Evolutionary conservation across 768 basidiomycete species (phyloP).

Genomic region (Pisolithus tinctorius): DNA sequence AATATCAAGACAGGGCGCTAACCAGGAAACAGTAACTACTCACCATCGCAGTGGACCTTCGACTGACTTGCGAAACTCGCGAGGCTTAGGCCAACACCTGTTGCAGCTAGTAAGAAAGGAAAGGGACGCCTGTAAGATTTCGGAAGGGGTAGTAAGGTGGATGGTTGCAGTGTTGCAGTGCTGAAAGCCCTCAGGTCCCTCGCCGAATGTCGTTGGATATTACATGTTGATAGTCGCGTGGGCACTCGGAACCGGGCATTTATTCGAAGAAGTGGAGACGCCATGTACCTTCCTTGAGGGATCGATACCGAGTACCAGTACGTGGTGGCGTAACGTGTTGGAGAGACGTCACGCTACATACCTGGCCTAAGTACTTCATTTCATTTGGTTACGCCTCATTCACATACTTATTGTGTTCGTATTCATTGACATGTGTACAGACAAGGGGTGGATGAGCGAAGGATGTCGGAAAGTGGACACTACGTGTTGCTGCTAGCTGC

Average conservation of each 20-base stretch:
- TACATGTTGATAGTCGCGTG: constrained; percentile 1
- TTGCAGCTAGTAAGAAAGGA: constrained; percentile 19
- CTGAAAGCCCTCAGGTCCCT: neutral
- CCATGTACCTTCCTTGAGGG: neutral
- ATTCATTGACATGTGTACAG: too few species aligned
- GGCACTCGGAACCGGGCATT: constrained; percentile 12
- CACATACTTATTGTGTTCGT: too few species aligned
- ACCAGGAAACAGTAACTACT: constrained; percentile 8
- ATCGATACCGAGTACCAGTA: neutral
- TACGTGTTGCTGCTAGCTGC: too few species aligned
- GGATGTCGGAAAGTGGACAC: too few species aligned
- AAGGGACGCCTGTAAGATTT: constrained; percentile 6
- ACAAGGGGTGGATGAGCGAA: too few species aligned
- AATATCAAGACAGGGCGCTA: neutral
- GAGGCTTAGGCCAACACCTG: constrained; percentile 40
- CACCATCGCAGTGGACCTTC: constrained; percentile 50
- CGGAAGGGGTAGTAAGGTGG: neutral
- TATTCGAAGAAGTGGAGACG: constrained; percentile 9
- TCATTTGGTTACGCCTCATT: too few species aligned
- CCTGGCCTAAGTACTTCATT: too few species aligned
- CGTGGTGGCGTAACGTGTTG: neutral
- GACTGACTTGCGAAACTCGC: constrained; percentile 27
- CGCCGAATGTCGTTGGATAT: neutral
- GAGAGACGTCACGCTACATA: too few species aligned
- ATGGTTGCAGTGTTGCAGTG: neutral